Evolutionary conservation across 352 stramenopile genomes (phyloP).

Genomic region (Phytophthora europaea): DNA sequence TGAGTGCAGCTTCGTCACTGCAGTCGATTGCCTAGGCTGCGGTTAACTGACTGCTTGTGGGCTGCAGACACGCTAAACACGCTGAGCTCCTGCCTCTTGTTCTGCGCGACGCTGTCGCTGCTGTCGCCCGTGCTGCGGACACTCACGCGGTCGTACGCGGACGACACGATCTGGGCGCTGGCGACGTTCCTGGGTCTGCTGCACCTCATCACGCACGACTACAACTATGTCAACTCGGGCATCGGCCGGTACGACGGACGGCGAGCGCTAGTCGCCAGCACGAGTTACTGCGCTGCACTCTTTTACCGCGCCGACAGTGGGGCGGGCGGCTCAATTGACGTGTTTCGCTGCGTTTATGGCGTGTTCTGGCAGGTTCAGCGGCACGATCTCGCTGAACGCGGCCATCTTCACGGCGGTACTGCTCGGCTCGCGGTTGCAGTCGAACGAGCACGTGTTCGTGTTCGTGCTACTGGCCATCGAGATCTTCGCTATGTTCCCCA

Average conservation of each 20-base stretch:
- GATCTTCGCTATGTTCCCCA: conserved; percentile 92
- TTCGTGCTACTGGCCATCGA: conserved; percentile 93
- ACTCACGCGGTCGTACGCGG: conserved; percentile 90
- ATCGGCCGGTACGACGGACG: conserved; percentile 59
- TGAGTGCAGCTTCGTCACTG: conserved; percentile 31
- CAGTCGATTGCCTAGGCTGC: background rate
- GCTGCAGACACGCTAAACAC: conserved; percentile 56
- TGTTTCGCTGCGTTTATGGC: conserved; percentile 8
- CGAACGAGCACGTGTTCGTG: conserved; percentile 93
- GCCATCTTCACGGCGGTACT: conserved; percentile 94
- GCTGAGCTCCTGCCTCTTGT: conserved; percentile 81
- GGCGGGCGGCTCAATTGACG: background rate
- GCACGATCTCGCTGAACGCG: conserved; percentile 93
- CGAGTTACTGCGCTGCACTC: background rate
- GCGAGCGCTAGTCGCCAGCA: background rate
- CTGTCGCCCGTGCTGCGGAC: conserved; percentile 92
- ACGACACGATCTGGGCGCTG: conserved; percentile 94
- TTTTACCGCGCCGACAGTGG: background rate
- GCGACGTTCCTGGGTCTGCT: conserved; percentile 79
- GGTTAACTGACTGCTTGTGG: conserved; percentile 4
- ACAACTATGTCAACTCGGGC: conserved; percentile 88
- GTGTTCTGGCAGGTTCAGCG: conserved; percentile 68
- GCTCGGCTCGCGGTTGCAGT: conserved; percentile 90
- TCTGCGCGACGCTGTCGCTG: conserved; percentile 87
- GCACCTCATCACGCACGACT: conserved; percentile 93